Conservation (phyloP, 2,329 filamentous ascomycete genomes). For the Talaromyces atroroseus region DNA sequence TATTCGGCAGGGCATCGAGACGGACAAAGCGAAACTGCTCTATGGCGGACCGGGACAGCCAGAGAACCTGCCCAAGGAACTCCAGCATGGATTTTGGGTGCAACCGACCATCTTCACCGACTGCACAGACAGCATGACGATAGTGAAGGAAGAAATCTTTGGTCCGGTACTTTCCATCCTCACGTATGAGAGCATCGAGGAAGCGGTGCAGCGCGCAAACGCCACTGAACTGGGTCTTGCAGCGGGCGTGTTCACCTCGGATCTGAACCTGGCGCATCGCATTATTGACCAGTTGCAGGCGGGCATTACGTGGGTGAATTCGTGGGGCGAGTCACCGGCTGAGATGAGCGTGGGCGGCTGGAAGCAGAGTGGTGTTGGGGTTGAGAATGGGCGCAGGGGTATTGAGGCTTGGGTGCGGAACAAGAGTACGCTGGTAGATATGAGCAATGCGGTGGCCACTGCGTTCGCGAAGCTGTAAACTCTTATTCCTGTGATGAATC, state of each 20-base stretch:
- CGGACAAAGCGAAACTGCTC: conserved; percentile 68
- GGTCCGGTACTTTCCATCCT: conserved; percentile 81
- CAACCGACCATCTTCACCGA: conserved; percentile 78
- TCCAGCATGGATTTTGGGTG: conserved; percentile 72
- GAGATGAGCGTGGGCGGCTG: conserved; percentile 91
- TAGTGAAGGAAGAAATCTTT: conserved; percentile 80
- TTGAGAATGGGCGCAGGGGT: conserved; percentile 77
- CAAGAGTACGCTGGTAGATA: conserved; percentile 83
- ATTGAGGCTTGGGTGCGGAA: conserved; percentile 78
- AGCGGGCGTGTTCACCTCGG: conserved; percentile 74
- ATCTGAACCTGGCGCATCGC: conserved; percentile 67
- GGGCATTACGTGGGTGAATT: conserved; percentile 88
- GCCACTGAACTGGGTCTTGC: conserved; percentile 71
- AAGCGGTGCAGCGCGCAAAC: conserved; percentile 69
- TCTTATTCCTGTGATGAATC: neutral
- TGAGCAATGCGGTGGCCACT: conserved; percentile 63
- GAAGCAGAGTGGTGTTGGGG: conserved; percentile 83
- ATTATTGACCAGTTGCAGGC: conserved; percentile 68
- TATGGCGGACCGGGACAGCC: conserved; percentile 64
- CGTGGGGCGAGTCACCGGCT: conserved; percentile 85
- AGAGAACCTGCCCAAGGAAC: conserved; percentile 42
- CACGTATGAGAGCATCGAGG: conserved; percentile 63
- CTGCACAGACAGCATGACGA: conserved; percentile 76
- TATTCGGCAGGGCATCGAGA: conserved; percentile 67
- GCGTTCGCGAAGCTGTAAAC: conserved; percentile 66